phyloP scores from a whole-genome alignment of 2,329 filamentous ascomycete species.

The Trichoderma citrinoviride region DNA sequence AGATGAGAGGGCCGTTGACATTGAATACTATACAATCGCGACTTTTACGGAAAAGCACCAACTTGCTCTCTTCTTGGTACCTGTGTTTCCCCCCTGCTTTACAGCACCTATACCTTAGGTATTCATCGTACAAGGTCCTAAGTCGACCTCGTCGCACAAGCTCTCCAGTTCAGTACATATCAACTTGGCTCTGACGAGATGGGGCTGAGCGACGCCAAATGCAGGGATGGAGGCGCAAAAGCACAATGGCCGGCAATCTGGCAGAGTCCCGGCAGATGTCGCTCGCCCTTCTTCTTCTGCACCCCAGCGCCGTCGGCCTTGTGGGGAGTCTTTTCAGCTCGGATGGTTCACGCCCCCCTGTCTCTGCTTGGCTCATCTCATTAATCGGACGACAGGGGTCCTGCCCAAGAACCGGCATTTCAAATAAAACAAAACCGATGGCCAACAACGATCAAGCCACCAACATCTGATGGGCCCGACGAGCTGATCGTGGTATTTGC shows the following conservation, averaged over 20 bases:
- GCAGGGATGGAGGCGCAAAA: background rate
- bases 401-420: background rate
- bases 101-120: too few relatives aligned
- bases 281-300: background rate
- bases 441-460: slow-evolving; percentile 12
- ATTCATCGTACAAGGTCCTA: too few relatives aligned
- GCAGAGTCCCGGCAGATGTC: slow-evolving; percentile 1
- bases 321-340: slow-evolving; percentile 16
- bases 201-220: background rate
- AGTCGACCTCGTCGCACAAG: too few relatives aligned
- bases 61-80: too few relatives aligned
- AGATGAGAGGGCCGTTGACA: background rate
- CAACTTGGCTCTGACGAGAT: background rate
- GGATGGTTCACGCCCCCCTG: slow-evolving; percentile 1
- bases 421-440: background rate
- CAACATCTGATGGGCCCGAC: slow-evolving; percentile 15
- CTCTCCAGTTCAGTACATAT: background rate
- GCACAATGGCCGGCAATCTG: slow-evolving; percentile 15
- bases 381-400: slow-evolving; percentile 5
- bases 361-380: slow-evolving; percentile 13
- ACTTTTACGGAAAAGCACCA: too few relatives aligned
- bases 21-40: background rate
- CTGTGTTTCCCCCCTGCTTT: too few relatives aligned
- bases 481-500: slow-evolving; percentile 8
- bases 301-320: background rate